Base-by-base conservation (phyloP, 345 rosid species). In the Sisymbrium irio region DNA sequence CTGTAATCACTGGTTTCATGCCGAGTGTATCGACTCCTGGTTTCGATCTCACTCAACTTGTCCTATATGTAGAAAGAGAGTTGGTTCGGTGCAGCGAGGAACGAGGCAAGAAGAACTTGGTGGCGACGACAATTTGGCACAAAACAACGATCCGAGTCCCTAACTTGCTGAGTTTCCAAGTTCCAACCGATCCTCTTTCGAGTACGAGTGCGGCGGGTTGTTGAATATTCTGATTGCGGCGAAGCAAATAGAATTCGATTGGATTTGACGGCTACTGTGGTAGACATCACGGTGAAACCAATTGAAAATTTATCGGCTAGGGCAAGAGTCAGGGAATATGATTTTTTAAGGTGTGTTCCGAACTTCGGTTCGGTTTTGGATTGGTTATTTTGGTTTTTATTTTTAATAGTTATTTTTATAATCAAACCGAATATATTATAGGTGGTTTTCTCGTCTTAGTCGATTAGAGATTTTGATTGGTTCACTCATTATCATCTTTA, bases 1-100 rank as follows among this genome's bases (percentile, higher is more conserved):
- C 32, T 92, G 97, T 46, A 85, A 72, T 41, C 99, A 95, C 4
- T 86, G 88, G 2, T 95, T 92, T 75, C 97, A 90, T 27, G 84
- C 82, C 3, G 92, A 84, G 13, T 95, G 96, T 53, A 89, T 92
- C 37, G 97, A 95, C 33, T 83, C 84, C 86, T 95, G 99, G 96
- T 75, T 95, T 62, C 82, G 78, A 27, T 88, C 87, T 18, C 89
- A 94, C 28, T 77, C 86, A 7, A 91, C 94, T 15, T 94, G 95
- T 72, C 99, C 97, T 33, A 79, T 90, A 47, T 95, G 99, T 69
- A 62, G 96, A 67, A 83, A 81, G 46, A 80, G 69, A 1, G 81
- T 86, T 50, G 78, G 62, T 57, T 51, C 8, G 18, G 33, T 27
- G 62, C 80, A 62, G 4, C 72, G 36, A 63, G 33, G 44, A n/a